Base-by-base conservation (phyloP, 495 filamentous ascomycete species). In the Trichoderma virens region DNA sequence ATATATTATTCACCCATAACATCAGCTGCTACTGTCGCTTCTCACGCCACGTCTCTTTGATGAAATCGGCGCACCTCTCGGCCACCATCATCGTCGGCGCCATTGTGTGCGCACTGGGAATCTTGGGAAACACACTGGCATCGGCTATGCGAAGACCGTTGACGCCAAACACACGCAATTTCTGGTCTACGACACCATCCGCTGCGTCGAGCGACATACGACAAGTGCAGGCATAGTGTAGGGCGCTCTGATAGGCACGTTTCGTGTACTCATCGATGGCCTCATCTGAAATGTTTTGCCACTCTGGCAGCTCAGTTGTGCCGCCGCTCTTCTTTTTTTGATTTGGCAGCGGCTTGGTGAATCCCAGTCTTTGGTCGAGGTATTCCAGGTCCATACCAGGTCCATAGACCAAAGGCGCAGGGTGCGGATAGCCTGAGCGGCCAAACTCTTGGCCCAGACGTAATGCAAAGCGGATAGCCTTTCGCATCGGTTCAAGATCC, bases 1-100 rank as follows among this genome's bases (percentile, higher is more conserved):
- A 6, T 35, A 3, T 35, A 13, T 13, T 35, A 35, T 6, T 13
- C 34, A 35, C 13, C 1, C 34, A 35, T 5, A 35, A 35, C 13
- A 35, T 35, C 2, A 13, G 13, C 34, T 1, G 34, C 34, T 35
- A 6, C 34, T 13, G 2, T 1, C 34, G 13, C 13, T 35, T 35
- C 6, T 35, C 34, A 6, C 2, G 34, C 70, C 68, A 71, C 25
- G 65, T 62, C 27, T 32, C 69, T 64, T 79, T 79, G 11, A 85
- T 75, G 45, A 85, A 63, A 68, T 81, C 79, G 6, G 80, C 79
- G 14, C 74, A 82, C 59, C 77, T 76, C 69, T 85, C 82, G 5
- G 78, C 82, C 62, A 84, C 70, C 64, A 79, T 80, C 62, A 81
- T 79, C 9, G 81, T 78, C 27, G 76, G 74, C 16, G 71, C 73